A percentile compares a stretch with the other conserved stretches of the same genome.
phyloP scores from a whole-genome alignment of 2,329 filamentous ascomycete genomes.

The Ophiostoma tasmaniense region DNA sequence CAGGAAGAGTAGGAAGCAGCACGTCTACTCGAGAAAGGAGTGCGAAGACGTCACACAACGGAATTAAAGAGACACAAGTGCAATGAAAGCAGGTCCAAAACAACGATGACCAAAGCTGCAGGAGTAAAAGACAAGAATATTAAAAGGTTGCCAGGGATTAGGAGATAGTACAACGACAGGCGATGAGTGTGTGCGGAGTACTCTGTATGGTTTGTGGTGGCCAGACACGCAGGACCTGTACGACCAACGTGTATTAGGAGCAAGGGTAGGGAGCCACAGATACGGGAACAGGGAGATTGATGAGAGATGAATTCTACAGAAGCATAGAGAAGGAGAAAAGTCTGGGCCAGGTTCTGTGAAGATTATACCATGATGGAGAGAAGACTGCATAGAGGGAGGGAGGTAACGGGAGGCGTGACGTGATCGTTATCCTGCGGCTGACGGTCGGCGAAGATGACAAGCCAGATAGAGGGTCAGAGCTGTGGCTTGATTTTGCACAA shows the following conservation, averaged over 20 bases:
- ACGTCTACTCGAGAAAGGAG: background rate
- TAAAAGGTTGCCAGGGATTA: background rate
- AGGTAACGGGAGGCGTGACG: background rate
- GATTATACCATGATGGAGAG: background rate
- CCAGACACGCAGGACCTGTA: background rate
- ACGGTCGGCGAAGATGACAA: background rate
- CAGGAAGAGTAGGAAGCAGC: background rate
- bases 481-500: no score
- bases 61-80: background rate
- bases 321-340: background rate
- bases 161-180: background rate
- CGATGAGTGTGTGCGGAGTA: background rate
- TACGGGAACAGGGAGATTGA: background rate
- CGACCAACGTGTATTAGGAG: background rate
- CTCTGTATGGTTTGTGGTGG: background rate
- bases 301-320: background rate
- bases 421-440: background rate
- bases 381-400: background rate
- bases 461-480: background rate
- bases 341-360: background rate
- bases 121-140: background rate
- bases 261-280: background rate
- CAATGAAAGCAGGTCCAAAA: background rate
- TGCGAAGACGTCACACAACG: background rate
- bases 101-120: background rate